Evolutionary conservation across 75 land plant species (phyloP), one percentile per base, ranked within the genome.

Genomic region (Chamaecyparis obtusa): DNA sequence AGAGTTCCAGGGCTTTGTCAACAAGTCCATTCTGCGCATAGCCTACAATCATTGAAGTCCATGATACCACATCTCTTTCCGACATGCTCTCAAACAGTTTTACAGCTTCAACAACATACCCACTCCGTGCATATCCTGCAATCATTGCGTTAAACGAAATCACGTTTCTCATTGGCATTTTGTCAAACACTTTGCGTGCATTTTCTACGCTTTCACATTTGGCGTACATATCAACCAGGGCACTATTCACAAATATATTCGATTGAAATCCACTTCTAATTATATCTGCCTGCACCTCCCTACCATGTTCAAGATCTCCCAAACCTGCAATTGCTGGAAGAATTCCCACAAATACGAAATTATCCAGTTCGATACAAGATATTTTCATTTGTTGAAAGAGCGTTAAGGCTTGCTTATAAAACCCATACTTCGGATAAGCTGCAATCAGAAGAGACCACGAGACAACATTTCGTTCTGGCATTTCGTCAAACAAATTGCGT

Each of bases 101-200:
- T 36, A 89, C 14, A 1, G 94, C 95, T 84, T 93, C 91, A 24
- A 80, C 85, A 77, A 84, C 69, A 83, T 57, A 86, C 35, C 89
- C 87, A 84, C 78, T 85, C 48, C 92, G 92, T 83, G 93, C 90
- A 90, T 88, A 93, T 7, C 92, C 85, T 5, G 95, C 82, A 39
- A 94, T 94, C 93, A 94, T 91, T 55, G 88, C 86, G 77, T 93
- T 94, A 95, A 93, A 94, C 17, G 89, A 87, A 85, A 93, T 77
- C 60, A 91, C 88, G 87, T 90, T 87, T 36, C 84, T 76, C 30
- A 87, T 56, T 15, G 91, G 89, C 64, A 94, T 88, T 74, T 78
- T 86, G 57, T 93, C 89, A 87, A 94, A 94, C 27, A 87, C 88
- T 41, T 35, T 14, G 17, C 54, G 57, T 81, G 94, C 94, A 85